phyloP scores from a whole-genome alignment of 768 basidiomycete species.

The Mycena venus region DNA sequence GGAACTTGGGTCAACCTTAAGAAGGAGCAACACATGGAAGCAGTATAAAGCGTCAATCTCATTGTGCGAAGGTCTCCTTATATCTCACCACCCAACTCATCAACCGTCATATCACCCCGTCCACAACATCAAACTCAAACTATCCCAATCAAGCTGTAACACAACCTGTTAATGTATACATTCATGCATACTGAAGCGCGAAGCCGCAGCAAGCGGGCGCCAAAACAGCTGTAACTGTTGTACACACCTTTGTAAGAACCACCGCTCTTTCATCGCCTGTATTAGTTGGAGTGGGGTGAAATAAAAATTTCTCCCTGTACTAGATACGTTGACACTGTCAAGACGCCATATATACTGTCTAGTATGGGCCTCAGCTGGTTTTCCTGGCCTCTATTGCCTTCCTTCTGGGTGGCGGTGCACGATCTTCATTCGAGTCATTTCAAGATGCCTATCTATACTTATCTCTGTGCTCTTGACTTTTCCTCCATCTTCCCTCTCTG shows the following conservation, averaged over 20 bases:
- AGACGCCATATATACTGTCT: no score
- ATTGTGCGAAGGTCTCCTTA: background rate
- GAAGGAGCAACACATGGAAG: constrained; percentile 16
- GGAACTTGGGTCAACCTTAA: constrained; percentile 81
- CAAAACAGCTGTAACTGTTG: background rate
- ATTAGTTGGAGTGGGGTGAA: background rate
- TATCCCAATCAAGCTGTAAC: constrained; percentile 8
- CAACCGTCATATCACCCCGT: no score
- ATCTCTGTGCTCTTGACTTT: background rate
- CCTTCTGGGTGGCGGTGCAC: constrained; percentile 19
- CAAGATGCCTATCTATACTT: background rate
- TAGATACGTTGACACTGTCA: background rate
- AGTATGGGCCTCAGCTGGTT: no score
- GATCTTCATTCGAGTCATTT: constrained; percentile 8
- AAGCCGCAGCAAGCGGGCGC: background rate
- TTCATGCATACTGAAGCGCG: background rate
- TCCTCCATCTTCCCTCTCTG: background rate
- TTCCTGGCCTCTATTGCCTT: no score
- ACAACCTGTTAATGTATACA: background rate
- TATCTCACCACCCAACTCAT: constrained; percentile 13
- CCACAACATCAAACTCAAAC: background rate
- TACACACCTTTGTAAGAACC: constrained; percentile 18
- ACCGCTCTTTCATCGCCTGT: constrained; percentile 11
- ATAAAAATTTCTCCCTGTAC: background rate
- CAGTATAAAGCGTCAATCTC: background rate